A percentile compares a stretch with the other conserved stretches of the same genome.
These are phyloP conservation scores for Babesia ovata DNA, from an alignment of 169 alveolate genomes.

Conservation along the genomic window DNA sequence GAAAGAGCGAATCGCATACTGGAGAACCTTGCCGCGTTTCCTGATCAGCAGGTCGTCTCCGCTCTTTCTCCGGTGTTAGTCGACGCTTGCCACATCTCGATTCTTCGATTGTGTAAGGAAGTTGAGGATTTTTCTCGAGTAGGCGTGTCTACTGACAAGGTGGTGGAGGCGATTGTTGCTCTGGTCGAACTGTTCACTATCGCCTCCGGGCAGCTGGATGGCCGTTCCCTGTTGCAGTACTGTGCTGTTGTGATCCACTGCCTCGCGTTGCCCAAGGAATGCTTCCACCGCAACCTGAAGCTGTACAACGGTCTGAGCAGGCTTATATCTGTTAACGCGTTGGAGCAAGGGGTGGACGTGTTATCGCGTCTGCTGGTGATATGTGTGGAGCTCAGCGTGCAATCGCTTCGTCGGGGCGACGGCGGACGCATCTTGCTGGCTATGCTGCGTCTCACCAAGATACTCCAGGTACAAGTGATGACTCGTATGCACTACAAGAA, in stretches of 20 bases:
- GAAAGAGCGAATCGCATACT: slow-evolving; percentile 19
- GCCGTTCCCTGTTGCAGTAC: slow-evolving; percentile 43
- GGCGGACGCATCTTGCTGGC: slow-evolving; percentile 55
- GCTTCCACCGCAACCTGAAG: slow-evolving; percentile 38
- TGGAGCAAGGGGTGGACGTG: slow-evolving; percentile 44
- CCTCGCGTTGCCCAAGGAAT: slow-evolving; percentile 56
- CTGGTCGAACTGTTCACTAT: slow-evolving; percentile 42
- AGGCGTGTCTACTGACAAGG: background rate
- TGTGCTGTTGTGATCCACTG: slow-evolving; percentile 65
- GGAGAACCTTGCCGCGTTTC: slow-evolving; percentile 17
- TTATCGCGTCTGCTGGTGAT: slow-evolving; percentile 44
- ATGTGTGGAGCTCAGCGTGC: slow-evolving; percentile 53
- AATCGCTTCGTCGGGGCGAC: slow-evolving; percentile 53
- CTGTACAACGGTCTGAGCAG: slow-evolving; percentile 54
- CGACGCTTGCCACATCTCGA: slow-evolving; percentile 51
- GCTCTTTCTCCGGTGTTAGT: slow-evolving; percentile 41
- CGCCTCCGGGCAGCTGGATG: slow-evolving; percentile 28
- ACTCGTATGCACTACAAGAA: background rate
- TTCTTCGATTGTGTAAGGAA: slow-evolving; percentile 43
- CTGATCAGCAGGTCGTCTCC: slow-evolving; percentile 13
- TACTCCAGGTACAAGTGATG: slow-evolving; percentile 45
- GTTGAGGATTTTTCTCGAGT: slow-evolving; percentile 8
- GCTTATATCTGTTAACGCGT: slow-evolving; percentile 59
- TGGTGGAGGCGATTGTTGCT: slow-evolving; percentile 23
- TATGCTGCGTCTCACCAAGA: slow-evolving; percentile 57